These are phyloP conservation scores for Fistulina hepatica DNA, from an alignment of 1,284 basidiomycete genomes.

Conservation along the genomic window DNA sequence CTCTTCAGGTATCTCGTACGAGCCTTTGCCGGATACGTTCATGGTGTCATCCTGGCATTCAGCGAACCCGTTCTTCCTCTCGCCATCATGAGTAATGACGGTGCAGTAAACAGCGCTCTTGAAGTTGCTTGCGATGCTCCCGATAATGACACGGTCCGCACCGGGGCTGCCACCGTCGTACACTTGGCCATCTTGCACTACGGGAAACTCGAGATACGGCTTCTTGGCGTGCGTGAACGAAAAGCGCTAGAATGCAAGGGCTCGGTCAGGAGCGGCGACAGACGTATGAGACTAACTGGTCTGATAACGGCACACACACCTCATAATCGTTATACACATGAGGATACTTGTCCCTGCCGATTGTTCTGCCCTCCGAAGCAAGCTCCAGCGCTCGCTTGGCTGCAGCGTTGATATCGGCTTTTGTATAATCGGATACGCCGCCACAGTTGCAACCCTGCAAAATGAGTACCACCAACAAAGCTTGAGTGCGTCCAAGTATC, in stretches of 20 bases:
- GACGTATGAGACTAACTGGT: neutral
- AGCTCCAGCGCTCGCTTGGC: conserved; percentile 5
- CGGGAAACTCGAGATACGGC: conserved; percentile 9
- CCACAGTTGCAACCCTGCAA: conserved; percentile 10
- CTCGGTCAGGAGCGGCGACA: neutral
- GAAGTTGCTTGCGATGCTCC: conserved; percentile 6
- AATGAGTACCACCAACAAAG: too few species aligned
- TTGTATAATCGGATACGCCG: conserved; percentile 5
- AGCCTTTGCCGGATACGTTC: neutral
- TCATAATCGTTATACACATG: conserved; percentile 9
- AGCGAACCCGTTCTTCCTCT: conserved; percentile 6
- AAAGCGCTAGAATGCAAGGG: conserved; percentile 10
- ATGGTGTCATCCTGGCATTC: conserved; percentile 9
- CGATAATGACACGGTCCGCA: conserved; percentile 8
- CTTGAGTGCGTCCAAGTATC: too few species aligned
- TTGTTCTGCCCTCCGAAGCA: conserved; percentile 7
- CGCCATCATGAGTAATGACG: conserved; percentile 9
- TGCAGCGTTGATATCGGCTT: conserved; percentile 9
- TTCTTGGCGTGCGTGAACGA: conserved; percentile 7
- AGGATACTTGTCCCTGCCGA: conserved; percentile 10
- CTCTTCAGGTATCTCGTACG: too few species aligned
- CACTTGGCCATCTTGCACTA: neutral
- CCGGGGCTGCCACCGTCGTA: conserved; percentile 8
- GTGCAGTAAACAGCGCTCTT: conserved; percentile 8
- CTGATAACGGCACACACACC: too few species aligned